Evolutionary conservation across 2,329 filamentous ascomycete species (phyloP).

Genomic region (Trematosphaeria pertusa): DNA sequence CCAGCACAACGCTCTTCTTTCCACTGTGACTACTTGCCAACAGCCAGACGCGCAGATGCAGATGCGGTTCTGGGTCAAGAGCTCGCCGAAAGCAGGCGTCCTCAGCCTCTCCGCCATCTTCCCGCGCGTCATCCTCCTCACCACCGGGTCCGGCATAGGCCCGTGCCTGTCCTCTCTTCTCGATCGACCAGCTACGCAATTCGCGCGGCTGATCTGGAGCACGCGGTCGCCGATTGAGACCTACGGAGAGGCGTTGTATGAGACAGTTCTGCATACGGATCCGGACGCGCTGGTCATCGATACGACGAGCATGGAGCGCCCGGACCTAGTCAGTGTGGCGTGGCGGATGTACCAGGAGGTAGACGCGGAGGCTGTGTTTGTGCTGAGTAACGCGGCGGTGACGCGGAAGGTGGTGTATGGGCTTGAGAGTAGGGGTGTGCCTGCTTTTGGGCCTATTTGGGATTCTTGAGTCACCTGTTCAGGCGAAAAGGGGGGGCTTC

Average conservation of each 20-base stretch:
- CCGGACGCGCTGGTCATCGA: slow-evolving; percentile 71
- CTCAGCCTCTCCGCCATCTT: slow-evolving; percentile 41
- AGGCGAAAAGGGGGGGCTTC: too few relatives aligned
- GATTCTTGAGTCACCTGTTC: slow-evolving; percentile 70
- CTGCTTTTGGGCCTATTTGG: slow-evolving; percentile 77
- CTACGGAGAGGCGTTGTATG: slow-evolving; percentile 65
- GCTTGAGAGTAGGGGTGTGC: slow-evolving; percentile 69
- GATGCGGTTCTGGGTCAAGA: slow-evolving; percentile 38
- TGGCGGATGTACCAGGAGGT: slow-evolving; percentile 58
- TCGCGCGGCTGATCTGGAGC: slow-evolving; percentile 72
- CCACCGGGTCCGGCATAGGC: slow-evolving; percentile 45
- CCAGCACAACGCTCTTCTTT: not conserved
- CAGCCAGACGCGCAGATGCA: not conserved
- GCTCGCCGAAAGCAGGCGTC: slow-evolving; percentile 38
- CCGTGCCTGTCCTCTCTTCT: slow-evolving; percentile 61
- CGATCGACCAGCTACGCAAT: slow-evolving; percentile 53
- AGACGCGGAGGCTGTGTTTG: slow-evolving; percentile 77
- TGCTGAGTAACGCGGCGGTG: slow-evolving; percentile 73
- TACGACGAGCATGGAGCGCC: slow-evolving; percentile 65
- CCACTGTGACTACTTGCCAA: not conserved
- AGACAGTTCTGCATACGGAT: slow-evolving; percentile 64
- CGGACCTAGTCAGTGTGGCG: slow-evolving; percentile 65
- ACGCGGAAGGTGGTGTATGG: slow-evolving; percentile 73
- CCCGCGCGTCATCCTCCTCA: slow-evolving; percentile 40
- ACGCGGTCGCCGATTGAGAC: slow-evolving; percentile 67